phyloP scores from a whole-genome alignment of 441 rosid genomes.

The Adansonia rubrostipa region DNA sequence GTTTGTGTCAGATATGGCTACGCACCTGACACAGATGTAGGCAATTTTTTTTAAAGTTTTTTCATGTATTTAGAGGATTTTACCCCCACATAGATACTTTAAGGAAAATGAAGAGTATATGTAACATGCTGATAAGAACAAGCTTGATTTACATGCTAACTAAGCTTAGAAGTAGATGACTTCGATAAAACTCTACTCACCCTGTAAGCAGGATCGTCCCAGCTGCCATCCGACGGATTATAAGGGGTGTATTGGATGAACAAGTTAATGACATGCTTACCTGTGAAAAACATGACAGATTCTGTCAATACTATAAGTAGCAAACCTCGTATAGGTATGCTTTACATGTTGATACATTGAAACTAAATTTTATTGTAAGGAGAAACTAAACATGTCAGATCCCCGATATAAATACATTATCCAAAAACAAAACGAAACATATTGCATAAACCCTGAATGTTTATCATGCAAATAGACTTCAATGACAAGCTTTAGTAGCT shows the following conservation, averaged over 20 bases:
- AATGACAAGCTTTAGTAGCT: background rate
- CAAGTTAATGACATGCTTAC: slow-evolving; percentile 83
- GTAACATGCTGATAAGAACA: background rate
- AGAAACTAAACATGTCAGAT: too few relatives aligned
- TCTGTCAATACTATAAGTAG: background rate
- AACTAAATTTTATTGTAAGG: background rate
- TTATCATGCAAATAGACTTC: background rate
- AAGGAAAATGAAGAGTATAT: background rate
- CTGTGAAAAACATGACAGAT: slow-evolving; percentile 39
- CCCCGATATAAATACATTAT: background rate
- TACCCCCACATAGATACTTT: background rate
- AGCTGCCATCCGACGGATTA: slow-evolving; percentile 83
- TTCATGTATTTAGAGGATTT: too few relatives aligned
- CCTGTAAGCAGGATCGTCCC: slow-evolving; percentile 58
- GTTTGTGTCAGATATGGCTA: background rate
- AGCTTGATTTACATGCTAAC: background rate
- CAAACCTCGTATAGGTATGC: background rate
- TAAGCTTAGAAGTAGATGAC: slow-evolving; percentile 1
- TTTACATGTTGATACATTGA: background rate
- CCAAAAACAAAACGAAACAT: background rate
- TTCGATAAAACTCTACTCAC: slow-evolving; percentile 16
- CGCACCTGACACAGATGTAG: too few relatives aligned
- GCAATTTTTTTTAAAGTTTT: too few relatives aligned
- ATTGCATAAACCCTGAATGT: background rate
- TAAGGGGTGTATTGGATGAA: slow-evolving; percentile 90